These are phyloP conservation scores for Tinospora cordifolia DNA, from an alignment of 164 flowering plant genomes.

Conservation along the genomic window DNA sequence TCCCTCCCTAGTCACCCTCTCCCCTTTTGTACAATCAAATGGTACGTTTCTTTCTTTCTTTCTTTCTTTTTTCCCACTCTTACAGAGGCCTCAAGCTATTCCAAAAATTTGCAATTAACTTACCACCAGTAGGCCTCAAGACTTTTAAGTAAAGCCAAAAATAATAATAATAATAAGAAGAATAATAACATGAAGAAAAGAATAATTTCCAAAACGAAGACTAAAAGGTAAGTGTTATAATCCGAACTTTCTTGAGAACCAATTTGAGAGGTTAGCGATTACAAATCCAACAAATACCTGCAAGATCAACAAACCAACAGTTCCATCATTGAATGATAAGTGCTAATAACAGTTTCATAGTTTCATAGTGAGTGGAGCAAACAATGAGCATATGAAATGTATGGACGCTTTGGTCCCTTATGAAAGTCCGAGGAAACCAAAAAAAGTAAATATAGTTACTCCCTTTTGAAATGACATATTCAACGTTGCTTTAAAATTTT, in stretches of 20 bases:
- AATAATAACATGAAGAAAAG: not conserved
- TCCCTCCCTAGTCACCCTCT: not conserved
- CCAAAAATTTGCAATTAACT: not conserved
- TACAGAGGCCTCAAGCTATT: not conserved
- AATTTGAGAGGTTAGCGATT: slow-evolving; percentile 71
- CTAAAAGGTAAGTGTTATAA: slow-evolving; percentile 33
- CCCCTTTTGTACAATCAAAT: slow-evolving; percentile 7
- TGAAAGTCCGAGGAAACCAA: too few relatives aligned
- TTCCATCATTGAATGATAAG: not conserved
- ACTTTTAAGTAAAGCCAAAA: not conserved
- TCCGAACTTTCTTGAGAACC: slow-evolving; percentile 55
- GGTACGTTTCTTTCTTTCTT: too few relatives aligned
- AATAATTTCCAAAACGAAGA: slow-evolving; percentile 6
- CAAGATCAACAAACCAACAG: slow-evolving; percentile 16
- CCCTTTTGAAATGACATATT: too few relatives aligned
- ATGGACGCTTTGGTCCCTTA: too few relatives aligned
- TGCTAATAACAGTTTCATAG: not conserved
- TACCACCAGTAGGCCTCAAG: not conserved
- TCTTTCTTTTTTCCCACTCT: not conserved
- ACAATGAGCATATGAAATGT: too few relatives aligned
- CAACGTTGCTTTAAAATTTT: too few relatives aligned
- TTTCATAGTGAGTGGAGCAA: too few relatives aligned
- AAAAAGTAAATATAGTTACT: too few relatives aligned
- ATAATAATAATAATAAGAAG: too few relatives aligned
- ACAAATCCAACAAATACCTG: slow-evolving; percentile 93